Conservation (phyloP, 306 rosid species). For the Corylus heterophylla region DNA sequence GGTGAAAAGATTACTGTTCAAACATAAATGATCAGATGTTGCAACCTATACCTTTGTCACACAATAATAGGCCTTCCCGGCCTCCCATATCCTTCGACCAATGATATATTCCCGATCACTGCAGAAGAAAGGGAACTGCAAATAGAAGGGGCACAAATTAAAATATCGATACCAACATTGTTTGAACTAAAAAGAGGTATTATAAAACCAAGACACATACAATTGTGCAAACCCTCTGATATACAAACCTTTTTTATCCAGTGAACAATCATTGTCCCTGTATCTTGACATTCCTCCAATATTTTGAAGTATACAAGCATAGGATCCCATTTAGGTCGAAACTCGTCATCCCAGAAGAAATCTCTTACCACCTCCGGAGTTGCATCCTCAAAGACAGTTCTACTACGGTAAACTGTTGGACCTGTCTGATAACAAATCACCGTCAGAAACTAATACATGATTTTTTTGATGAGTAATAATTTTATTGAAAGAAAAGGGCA, state of each 20-base stretch:
- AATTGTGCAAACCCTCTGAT: conserved; percentile 15
- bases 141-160: conserved; percentile 20
- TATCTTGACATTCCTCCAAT: conserved; percentile 77
- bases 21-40: conserved; percentile 10
- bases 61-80: conserved; percentile 82
- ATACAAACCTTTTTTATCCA: conserved; percentile 93
- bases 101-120: conserved; percentile 96
- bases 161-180: conserved; percentile 32
- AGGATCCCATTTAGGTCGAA: conserved; percentile 93
- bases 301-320: conserved; percentile 75
- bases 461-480: background rate
- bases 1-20: conserved; percentile 15
- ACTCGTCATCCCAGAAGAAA: conserved; percentile 99
- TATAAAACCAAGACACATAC: background rate
- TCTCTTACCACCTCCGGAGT: conserved; percentile 93
- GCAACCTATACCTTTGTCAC: conserved; percentile 76
- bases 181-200: background rate
- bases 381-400: conserved; percentile 93
- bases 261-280: conserved; percentile 78
- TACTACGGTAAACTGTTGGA: conserved; percentile 81
- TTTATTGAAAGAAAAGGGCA: too few species aligned
- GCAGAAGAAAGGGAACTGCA: conserved; percentile 98
- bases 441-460: conserved; percentile 32
- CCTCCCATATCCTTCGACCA: conserved; percentile 98
- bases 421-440: conserved; percentile 66